Base-by-base conservation (phyloP, 2,329 filamentous ascomycete species). In the Ophiocordyceps camponoti-rufipedis region DNA sequence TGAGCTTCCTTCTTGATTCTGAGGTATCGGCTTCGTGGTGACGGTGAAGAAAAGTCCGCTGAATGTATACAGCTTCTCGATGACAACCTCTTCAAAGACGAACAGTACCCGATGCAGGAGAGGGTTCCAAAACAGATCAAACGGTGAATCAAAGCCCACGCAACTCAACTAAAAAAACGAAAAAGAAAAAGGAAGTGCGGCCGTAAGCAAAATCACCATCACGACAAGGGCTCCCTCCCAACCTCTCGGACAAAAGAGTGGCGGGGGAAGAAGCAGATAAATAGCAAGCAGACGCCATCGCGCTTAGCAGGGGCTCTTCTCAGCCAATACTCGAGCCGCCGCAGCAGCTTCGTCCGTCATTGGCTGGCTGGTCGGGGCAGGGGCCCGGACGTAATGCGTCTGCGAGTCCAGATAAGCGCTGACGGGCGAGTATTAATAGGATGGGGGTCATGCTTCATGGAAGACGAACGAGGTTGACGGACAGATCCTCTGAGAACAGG, bases 101-200 rank as follows among this genome's bases (percentile, higher is more conserved):
- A 23, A 3, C 5, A 23, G 23, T 23, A 23, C 23, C 23, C 23
- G 23, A 23, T 23, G 5, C 23, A 23, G 23, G 23, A 23, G 23
- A 5, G 23, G 23, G 23, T 23, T 23, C 23, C 3, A 23, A n/a
- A n/a, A n/a, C n/a, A n/a, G n/a, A n/a, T n/a, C n/a, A n/a, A 23
- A 23, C 23, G 5, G 23, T 23, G 23, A 23, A 23, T 23, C 23
- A 23, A 23, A 23, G 23, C 23, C 23, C 23, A 23, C 5, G 5
- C 23, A 5, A 35, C 6, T 3, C 12, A 35, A 23, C 10, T 23
- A 12, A 40, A 40, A 23, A 11, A 18, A 41, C 16, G 50, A 51
- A 49, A 49, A 52, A 49, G 51, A 47, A 52, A 39, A 48, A 49
- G 50, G 49, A 48, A 16, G 32, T n/a, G 11, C 41, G 23, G 23